These are phyloP conservation scores for Spergularia azorica DNA, from an alignment of 179 eudicot species.

Conservation along the genomic window DNA sequence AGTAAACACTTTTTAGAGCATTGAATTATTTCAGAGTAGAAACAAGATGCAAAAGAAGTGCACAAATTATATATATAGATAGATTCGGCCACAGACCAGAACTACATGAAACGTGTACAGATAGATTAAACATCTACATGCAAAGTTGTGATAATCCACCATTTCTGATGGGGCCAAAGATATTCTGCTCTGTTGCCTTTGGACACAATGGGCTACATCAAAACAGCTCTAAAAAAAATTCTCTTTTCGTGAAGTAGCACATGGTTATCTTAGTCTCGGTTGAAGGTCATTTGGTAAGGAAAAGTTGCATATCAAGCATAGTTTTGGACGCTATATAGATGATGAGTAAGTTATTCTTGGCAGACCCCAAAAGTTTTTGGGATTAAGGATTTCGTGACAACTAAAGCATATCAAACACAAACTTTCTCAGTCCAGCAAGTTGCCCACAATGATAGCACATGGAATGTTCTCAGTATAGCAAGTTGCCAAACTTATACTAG, in stretches of 20 bases:
- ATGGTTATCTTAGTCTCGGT: neutral
- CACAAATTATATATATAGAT: neutral
- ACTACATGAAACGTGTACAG: conserved; percentile 2
- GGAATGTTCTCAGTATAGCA: no score
- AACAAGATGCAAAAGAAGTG: neutral
- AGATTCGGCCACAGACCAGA: neutral
- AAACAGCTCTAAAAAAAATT: neutral
- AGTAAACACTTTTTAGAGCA: neutral
- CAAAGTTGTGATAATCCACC: no score
- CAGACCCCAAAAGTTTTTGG: no score
- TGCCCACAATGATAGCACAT: no score
- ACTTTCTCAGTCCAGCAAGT: no score
- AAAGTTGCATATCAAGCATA: neutral
- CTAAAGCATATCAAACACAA: no score
- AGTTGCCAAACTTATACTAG: no score
- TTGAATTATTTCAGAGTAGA: neutral
- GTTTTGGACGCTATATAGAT: no score
- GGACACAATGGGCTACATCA: neutral
- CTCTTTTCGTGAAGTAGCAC: neutral
- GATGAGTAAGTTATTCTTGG: no score
- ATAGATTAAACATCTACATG: neutral
- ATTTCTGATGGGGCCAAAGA: neutral
- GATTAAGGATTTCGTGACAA: no score
- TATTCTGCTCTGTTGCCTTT: neutral
- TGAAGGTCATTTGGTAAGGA: neutral